Percentiles rank a stretch among this genome's conserved stretches.
These are phyloP conservation scores for Penicillium robsamsonii DNA, from an alignment of 495 filamentous ascomycete species.

Conservation along the genomic window DNA sequence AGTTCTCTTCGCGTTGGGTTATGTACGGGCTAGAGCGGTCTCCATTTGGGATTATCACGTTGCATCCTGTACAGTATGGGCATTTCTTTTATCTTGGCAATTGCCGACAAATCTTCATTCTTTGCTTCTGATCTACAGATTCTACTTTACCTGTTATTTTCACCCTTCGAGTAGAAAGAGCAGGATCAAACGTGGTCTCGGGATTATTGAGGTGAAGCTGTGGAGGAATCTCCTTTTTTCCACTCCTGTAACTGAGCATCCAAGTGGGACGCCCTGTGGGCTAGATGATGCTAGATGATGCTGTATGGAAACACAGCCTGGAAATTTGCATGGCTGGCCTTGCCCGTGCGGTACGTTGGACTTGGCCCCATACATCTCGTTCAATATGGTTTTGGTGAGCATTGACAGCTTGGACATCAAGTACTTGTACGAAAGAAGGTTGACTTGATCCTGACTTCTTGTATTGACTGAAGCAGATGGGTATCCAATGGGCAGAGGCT, in stretches of 20 bases:
- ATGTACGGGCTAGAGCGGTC: conserved; percentile 16
- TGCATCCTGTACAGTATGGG: conserved; percentile 17
- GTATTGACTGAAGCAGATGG: conserved; percentile 15
- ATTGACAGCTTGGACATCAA: conserved; percentile 33
- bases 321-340: neutral
- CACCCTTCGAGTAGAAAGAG: neutral
- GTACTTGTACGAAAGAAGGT: conserved; percentile 31
- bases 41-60: conserved; percentile 15
- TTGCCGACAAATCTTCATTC: conserved; percentile 12
- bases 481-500: conserved; percentile 21
- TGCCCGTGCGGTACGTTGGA: neutral
- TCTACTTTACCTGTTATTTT: neutral
- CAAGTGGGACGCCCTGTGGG: neutral
- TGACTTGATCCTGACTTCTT: conserved; percentile 13
- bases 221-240: conserved; percentile 20
- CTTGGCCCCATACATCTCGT: conserved; percentile 27
- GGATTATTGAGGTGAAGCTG: conserved; percentile 10
- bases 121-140: conserved; percentile 1
- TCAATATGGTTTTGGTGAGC: conserved; percentile 22
- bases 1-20: conserved; percentile 16
- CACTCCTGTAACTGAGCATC: conserved; percentile 17
- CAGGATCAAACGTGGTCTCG: too few species aligned
- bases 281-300: neutral
- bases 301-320: neutral
- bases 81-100: conserved; percentile 20